These are phyloP conservation scores for Fonsecaea multimorphosa DNA, from an alignment of 2,329 filamentous ascomycete genomes.

Conservation along the genomic window DNA sequence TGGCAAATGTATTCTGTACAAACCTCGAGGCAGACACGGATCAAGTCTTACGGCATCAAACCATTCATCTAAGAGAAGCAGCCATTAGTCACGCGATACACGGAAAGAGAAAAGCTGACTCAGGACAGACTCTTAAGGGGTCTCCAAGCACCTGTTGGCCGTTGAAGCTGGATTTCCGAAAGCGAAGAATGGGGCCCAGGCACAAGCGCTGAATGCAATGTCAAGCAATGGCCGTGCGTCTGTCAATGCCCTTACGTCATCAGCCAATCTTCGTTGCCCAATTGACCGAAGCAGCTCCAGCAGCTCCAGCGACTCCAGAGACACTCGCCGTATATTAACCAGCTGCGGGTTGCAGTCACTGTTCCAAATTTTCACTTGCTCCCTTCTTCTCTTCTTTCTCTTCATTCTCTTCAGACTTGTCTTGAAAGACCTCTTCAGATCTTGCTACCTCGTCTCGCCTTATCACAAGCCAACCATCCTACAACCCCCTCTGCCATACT, in stretches of 20 bases:
- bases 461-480: background rate
- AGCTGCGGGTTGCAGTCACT: background rate
- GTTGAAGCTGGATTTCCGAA: conserved; percentile 14
- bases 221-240: background rate
- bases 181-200: conserved; percentile 7
- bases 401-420: background rate
- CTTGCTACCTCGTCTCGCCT: background rate
- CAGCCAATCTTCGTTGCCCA: conserved; percentile 2
- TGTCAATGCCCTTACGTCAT: conserved; percentile 24
- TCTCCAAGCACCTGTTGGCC: conserved; percentile 1
- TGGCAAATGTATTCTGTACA: background rate
- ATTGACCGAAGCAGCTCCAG: background rate
- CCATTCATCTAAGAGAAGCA: conserved; percentile 1
- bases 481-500: background rate
- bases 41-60: background rate
- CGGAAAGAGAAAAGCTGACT: conserved; percentile 21
- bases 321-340: conserved; percentile 9
- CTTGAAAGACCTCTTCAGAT: background rate
- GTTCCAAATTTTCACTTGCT: conserved; percentile 1
- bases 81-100: conserved; percentile 6
- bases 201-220: background rate
- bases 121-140: conserved; percentile 1
- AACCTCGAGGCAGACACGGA: background rate
- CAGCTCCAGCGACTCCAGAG: conserved; percentile 3
- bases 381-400: background rate